A percentile compares a stretch with the other conserved stretches of the same genome.
These are phyloP conservation scores for Helminthosporium solani DNA, from an alignment of 2,329 filamentous ascomycete genomes.

Conservation along the genomic window DNA sequence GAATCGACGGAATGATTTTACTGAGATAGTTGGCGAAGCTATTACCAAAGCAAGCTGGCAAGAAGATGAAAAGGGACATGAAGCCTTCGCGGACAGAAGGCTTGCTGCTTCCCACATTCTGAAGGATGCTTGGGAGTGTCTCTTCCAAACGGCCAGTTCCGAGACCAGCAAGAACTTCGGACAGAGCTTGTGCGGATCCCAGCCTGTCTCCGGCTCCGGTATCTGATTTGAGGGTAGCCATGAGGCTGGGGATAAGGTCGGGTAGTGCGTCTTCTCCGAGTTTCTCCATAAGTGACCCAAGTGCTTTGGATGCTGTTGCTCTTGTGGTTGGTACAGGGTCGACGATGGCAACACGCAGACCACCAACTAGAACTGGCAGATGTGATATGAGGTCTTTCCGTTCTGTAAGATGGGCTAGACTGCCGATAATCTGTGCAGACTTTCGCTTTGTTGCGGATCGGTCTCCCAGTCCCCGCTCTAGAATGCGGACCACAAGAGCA, in stretches of 20 bases:
- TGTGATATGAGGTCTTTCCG: constrained; percentile 90
- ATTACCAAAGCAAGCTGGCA: constrained; percentile 98
- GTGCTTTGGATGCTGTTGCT: constrained; percentile 90
- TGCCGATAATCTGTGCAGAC: constrained; percentile 95
- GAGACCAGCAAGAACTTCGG: constrained; percentile 91
- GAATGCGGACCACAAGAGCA: constrained; percentile 89
- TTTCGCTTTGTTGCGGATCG: constrained; percentile 95
- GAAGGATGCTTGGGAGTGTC: constrained; percentile 90
- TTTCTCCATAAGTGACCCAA: constrained; percentile 97
- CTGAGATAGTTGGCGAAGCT: constrained; percentile 95
- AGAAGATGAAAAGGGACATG: constrained; percentile 99
- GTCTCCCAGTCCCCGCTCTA: constrained; percentile 88
- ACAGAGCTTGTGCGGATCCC: constrained; percentile 93
- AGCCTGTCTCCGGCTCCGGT: constrained; percentile 94
- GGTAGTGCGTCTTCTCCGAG: constrained; percentile 94
- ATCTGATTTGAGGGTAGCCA: constrained; percentile 96
- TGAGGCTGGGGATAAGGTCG: constrained; percentile 94
- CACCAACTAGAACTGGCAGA: constrained; percentile 87
- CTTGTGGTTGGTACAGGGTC: constrained; percentile 96
- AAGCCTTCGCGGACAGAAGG: constrained; percentile 92
- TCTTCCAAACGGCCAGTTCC: constrained; percentile 92
- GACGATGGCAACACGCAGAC: constrained; percentile 83
- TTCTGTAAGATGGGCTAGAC: constrained; percentile 93
- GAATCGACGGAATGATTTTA: constrained; percentile 92
- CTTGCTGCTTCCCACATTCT: constrained; percentile 92